A percentile compares a stretch with the other conserved stretches of the same genome.
Conservation (phyloP, 352 stramenopile species). For the Pythium aquatile region DNA sequence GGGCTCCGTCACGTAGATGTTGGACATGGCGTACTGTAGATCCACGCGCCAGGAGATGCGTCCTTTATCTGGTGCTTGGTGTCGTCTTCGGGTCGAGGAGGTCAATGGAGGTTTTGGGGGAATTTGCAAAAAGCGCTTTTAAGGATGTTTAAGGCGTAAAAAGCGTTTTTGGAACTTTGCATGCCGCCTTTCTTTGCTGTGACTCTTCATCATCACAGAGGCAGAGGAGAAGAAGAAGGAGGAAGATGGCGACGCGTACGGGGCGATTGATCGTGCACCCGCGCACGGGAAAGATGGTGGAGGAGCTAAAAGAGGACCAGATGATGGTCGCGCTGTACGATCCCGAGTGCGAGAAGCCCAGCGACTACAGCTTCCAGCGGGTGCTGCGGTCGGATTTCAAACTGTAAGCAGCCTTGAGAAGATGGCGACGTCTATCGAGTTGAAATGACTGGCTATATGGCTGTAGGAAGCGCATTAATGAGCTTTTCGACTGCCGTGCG, state of each 20-base stretch:
- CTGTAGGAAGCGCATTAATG: slow-evolving; percentile 44
- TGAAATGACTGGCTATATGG: slow-evolving; percentile 10
- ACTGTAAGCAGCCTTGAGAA: slow-evolving; percentile 17
- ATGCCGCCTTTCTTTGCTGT: too few relatives aligned
- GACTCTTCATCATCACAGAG: slow-evolving; percentile 12
- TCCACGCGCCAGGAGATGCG: too few relatives aligned
- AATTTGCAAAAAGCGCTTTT: neutral
- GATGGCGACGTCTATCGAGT: neutral
- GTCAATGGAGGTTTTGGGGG: neutral
- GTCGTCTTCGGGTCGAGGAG: neutral
- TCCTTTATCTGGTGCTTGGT: neutral
- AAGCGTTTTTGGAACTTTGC: neutral
- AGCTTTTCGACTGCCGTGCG: slow-evolving; percentile 64
- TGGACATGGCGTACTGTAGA: slow-evolving; percentile 79
- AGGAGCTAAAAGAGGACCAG: slow-evolving; percentile 67
- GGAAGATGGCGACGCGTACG: slow-evolving; percentile 53
- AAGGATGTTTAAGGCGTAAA: neutral
- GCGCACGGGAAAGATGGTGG: slow-evolving; percentile 58
- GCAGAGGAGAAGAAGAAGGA: neutral
- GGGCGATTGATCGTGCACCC: slow-evolving; percentile 52
- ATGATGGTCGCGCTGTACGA: slow-evolving; percentile 63
- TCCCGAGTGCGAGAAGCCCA: slow-evolving; percentile 32
- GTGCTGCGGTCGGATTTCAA: slow-evolving; percentile 61
- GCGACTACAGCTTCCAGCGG: slow-evolving; percentile 42
- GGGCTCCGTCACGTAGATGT: slow-evolving; percentile 97